A percentile compares a stretch with the other conserved stretches of the same genome.
phyloP scores from a whole-genome alignment of 345 rosid genomes.

The Aethionema arabicum region DNA sequence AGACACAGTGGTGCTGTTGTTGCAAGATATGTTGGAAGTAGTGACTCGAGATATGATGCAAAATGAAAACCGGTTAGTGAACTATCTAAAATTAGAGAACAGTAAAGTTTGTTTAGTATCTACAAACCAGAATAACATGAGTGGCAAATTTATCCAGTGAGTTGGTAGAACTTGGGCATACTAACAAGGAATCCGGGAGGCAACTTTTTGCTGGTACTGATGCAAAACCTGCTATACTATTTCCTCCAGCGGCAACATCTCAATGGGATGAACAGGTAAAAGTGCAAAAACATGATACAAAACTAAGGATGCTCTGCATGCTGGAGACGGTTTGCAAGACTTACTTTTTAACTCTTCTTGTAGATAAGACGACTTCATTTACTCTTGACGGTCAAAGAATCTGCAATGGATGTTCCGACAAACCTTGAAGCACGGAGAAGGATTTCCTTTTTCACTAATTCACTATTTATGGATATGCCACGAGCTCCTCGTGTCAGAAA shows the following conservation, averaged over 20 bases:
- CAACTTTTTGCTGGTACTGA: conserved; percentile 94
- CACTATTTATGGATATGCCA: conserved; percentile 97
- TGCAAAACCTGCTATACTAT: conserved; percentile 76
- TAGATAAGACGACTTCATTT: conserved; percentile 92
- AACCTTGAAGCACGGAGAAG: conserved; percentile 98
- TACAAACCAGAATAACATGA: conserved; percentile 14
- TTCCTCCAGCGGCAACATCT: conserved; percentile 74
- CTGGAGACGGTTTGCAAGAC: conserved; percentile 11
- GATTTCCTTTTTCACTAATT: conserved; percentile 87
- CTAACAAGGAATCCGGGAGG: conserved; percentile 88
- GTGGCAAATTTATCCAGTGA: conserved; percentile 51
- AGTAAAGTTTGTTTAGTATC: conserved; percentile 18
- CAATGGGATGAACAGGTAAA: conserved; percentile 96
- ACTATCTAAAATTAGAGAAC: conserved; percentile 20
- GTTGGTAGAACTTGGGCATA: conserved; percentile 74
- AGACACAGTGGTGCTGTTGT: conserved; percentile 73
- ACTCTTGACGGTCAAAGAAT: conserved; percentile 87
- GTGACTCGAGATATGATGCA: conserved; percentile 94
- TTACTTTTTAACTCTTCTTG: conserved; percentile 16
- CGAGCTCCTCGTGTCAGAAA: conserved; percentile 89
- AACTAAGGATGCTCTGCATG: conserved; percentile 7
- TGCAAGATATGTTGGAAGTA: conserved; percentile 96
- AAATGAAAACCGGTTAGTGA: conserved; percentile 83
- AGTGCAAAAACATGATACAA: not conserved
- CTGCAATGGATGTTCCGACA: conserved; percentile 82